phyloP scores from a whole-genome alignment of 2,329 filamentous ascomycete genomes.

The Cordyceps fumosorosea region DNA sequence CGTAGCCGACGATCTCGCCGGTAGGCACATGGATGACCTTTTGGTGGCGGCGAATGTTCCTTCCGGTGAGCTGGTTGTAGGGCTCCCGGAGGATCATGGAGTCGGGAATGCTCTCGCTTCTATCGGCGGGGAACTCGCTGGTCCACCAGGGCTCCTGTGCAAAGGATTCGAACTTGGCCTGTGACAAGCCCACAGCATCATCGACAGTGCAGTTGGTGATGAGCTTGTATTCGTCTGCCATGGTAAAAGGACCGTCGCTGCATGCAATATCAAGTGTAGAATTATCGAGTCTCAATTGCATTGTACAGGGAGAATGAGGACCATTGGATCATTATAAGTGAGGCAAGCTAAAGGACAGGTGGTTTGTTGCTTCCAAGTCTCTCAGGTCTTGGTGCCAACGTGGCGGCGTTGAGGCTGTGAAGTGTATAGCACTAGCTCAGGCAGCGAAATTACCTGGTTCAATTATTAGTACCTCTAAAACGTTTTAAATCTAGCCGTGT shows the following conservation, averaged over 20 bases:
- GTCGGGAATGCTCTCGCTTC: constrained; percentile 15
- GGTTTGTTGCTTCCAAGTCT: background rate
- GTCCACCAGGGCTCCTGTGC: constrained; percentile 19
- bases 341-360: background rate
- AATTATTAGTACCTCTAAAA: too few relatives aligned
- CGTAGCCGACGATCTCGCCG: constrained; percentile 20
- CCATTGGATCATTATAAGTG: too few relatives aligned
- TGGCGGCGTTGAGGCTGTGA: background rate
- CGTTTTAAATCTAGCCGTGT: too few relatives aligned
- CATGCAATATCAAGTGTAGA: background rate
- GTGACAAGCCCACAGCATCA: constrained; percentile 14
- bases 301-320: too few relatives aligned
- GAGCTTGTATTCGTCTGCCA: constrained; percentile 4
- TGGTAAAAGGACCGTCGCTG: background rate
- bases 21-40: constrained; percentile 17
- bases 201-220: background rate
- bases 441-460: background rate
- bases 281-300: too few relatives aligned
- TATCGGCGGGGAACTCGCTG: constrained; percentile 9
- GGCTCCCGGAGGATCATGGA: constrained; percentile 14
- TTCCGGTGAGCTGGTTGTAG: constrained; percentile 15
- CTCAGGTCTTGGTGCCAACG: background rate
- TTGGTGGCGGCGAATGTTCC: constrained; percentile 18
- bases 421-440: background rate
- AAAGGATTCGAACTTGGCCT: constrained; percentile 18